Evolutionary conservation across 164 flowering plant genomes (phyloP).

Genomic region (Kingdonia uniflora): DNA sequence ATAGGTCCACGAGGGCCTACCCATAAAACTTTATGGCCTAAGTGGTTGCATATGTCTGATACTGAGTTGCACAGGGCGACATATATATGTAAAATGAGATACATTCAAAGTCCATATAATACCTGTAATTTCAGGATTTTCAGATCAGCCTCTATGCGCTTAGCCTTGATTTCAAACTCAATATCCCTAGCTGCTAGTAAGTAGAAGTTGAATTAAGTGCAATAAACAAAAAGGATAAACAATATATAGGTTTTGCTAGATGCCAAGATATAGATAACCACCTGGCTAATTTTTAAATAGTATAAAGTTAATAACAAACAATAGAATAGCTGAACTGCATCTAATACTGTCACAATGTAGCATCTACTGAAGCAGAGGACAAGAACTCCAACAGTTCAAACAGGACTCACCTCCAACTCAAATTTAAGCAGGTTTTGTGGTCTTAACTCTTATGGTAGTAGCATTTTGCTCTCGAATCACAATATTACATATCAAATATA

Average conservation of each 20-base stretch:
- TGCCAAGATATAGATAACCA: neutral
- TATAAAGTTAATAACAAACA: neutral
- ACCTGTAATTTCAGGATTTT: constrained; percentile 77
- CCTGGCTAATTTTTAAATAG: neutral
- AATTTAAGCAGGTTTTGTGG: too few relatives aligned
- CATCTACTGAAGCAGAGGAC: neutral
- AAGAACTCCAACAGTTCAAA: too few relatives aligned
- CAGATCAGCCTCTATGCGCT: constrained; percentile 81
- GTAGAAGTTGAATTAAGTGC: neutral
- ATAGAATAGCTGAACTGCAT: neutral
- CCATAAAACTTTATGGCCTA: too few relatives aligned
- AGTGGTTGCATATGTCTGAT: too few relatives aligned
- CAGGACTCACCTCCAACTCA: too few relatives aligned
- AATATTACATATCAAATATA: too few relatives aligned
- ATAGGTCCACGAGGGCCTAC: too few relatives aligned
- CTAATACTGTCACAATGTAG: neutral
- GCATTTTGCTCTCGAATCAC: too few relatives aligned
- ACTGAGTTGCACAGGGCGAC: neutral
- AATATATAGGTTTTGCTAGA: neutral
- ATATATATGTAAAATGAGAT: neutral
- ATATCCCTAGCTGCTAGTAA: constrained; percentile 35
- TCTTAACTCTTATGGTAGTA: too few relatives aligned
- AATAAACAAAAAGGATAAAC: neutral
- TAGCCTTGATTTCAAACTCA: constrained; percentile 31
- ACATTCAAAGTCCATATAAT: too few relatives aligned